Percentiles rank a stretch among this genome's conserved stretches.
Conservation (phyloP, 1,284 basidiomycete genomes). For the Rhodotorula sp. region DNA sequence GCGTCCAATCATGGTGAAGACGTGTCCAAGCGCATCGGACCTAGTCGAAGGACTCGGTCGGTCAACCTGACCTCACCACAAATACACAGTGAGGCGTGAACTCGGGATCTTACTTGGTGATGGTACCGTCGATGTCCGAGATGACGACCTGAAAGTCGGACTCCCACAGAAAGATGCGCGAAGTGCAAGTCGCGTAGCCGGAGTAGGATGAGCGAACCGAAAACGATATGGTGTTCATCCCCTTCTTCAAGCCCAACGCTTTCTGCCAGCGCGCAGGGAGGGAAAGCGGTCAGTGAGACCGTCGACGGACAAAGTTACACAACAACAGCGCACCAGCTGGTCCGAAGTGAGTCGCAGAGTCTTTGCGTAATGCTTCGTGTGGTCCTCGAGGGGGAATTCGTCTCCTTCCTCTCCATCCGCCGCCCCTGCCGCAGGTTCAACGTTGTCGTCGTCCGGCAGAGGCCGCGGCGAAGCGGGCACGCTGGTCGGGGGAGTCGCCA, state of each 20-base stretch:
- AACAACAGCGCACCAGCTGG: conserved; percentile 61
- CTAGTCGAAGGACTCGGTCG: conserved; percentile 52
- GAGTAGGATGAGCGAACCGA: conserved; percentile 79
- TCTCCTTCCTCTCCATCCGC: conserved; percentile 1
- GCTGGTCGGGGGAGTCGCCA: conserved; percentile 24
- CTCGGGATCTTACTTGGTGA: conserved; percentile 73
- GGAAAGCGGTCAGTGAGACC: not conserved
- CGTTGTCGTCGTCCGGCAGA: conserved; percentile 1
- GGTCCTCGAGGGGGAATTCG: conserved; percentile 16
- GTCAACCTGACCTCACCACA: not conserved
- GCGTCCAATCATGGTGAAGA: conserved; percentile 98
- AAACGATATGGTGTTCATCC: conserved; percentile 90
- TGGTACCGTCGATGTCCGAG: conserved; percentile 98
- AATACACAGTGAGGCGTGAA: conserved; percentile 5
- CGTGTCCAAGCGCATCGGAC: conserved; percentile 94
- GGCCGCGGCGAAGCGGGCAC: conserved; percentile 31
- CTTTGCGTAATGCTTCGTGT: conserved; percentile 75
- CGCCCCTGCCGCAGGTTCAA: not conserved
- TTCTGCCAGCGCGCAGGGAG: conserved; percentile 57
- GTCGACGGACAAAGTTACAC: not conserved
- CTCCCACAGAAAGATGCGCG: conserved; percentile 95
- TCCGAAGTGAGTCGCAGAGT: conserved; percentile 82
- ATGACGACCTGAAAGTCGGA: conserved; percentile 83
- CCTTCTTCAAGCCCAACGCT: conserved; percentile 78
- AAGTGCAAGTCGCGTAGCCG: conserved; percentile 79